Evolutionary conservation across 495 filamentous ascomycete species (phyloP), one percentile per base, ranked within the genome.

Genomic region (Xanthoparmelia taractica): DNA sequence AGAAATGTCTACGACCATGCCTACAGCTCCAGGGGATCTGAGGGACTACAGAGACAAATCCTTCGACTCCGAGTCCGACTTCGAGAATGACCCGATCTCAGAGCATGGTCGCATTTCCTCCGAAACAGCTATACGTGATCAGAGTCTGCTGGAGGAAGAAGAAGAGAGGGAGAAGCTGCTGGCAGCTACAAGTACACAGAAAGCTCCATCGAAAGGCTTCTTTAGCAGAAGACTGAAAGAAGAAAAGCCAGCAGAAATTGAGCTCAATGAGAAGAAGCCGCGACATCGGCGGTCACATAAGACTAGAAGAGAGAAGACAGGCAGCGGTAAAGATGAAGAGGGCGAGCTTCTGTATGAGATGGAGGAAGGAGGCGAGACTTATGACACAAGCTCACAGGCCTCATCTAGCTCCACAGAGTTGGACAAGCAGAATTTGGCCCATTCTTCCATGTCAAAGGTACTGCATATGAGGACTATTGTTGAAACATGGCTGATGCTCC

Each of bases 81-180:
- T 83, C 70, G 87, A 90, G 65, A 86, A 90, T 69, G 88, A 92
- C 70, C 81, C 86, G 63, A 76, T 88, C 60, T 76, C 86, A 33
- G 76, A 79, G 60, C 79, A 80, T 15, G 82, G 83, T 37, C 80
- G 88, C 18, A 88, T 83, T 57, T 90, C 88, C 65, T 74, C 81
- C 54, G 91, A 96, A 70, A 76, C 91, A 33, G 77, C 82, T 17
- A 79, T 83, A 31, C 83, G 88, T 72, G 92, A 95, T 69, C 80
- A 83, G 55, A 79, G 85, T n/a, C 86, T 96, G 0, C 72, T 96
- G 63, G 81, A 88, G 50, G 90, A 94, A 65, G 92, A 97, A 76
- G 92, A 96, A 62, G 92, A 97, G 70, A 77, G 87, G 55, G 92
- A 95, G 69, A 84, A 87, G 65, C 73, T 96, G 50, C 78, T 97